Evolutionary conservation across 2,329 filamentous ascomycete genomes (phyloP).

Genomic region (Pseudophaeomoniella oleicola): DNA sequence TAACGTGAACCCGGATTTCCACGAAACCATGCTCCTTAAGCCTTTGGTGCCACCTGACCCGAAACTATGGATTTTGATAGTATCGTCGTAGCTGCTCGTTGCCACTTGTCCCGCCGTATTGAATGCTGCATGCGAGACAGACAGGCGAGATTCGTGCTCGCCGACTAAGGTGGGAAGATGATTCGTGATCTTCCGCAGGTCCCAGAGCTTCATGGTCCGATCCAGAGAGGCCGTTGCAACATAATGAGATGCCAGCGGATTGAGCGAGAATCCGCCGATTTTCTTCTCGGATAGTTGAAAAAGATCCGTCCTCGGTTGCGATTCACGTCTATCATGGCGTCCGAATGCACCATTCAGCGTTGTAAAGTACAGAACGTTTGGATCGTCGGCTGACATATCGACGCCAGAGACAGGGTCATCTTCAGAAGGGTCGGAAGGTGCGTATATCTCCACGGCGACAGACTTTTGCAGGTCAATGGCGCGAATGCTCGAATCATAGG

Average conservation of each 20-base stretch:
- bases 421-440: conserved; percentile 50
- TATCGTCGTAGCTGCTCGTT: conserved; percentile 89
- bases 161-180: conserved; percentile 57
- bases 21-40: conserved; percentile 39
- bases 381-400: conserved; percentile 58
- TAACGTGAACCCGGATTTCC: conserved; percentile 45
- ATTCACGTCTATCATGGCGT: conserved; percentile 59
- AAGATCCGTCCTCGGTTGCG: conserved; percentile 42
- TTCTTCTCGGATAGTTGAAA: conserved; percentile 81
- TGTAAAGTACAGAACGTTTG: conserved; percentile 70
- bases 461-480: conserved; percentile 73
- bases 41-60: conserved; percentile 23
- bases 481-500: conserved; percentile 85
- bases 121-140: conserved; percentile 87
- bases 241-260: conserved; percentile 67
- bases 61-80: conserved; percentile 82
- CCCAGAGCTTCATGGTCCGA: conserved; percentile 82
- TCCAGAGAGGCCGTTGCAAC: conserved; percentile 83
- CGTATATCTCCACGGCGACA: conserved; percentile 67
- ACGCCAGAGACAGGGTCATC: conserved; percentile 74
- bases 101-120: conserved; percentile 72
- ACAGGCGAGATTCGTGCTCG: conserved; percentile 68
- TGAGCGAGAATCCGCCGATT: conserved; percentile 81
- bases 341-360: conserved; percentile 72
- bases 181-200: conserved; percentile 58